These are phyloP conservation scores for Biscogniauxia mediterranea DNA, from an alignment of 2,329 filamentous ascomycete species.

Conservation along the genomic window DNA sequence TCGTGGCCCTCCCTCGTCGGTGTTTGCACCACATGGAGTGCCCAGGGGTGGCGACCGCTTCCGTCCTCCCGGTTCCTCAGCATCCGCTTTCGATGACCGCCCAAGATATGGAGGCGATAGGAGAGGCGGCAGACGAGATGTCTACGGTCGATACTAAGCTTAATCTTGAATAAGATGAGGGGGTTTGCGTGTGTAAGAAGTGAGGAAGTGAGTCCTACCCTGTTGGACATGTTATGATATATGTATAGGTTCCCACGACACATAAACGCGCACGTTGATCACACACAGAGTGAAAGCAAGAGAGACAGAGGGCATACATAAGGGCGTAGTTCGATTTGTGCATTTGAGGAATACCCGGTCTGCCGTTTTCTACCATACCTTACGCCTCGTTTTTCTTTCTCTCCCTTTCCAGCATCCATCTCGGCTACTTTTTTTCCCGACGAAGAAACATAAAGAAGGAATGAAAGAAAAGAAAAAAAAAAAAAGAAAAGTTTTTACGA, in stretches of 20 bases:
- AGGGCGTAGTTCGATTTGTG: neutral
- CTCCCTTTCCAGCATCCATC: neutral
- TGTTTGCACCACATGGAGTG: constrained; percentile 30
- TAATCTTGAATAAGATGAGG: neutral
- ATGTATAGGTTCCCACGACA: neutral
- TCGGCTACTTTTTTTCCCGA: no score
- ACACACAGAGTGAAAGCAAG: neutral
- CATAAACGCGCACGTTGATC: neutral
- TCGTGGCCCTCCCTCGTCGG: constrained; percentile 26
- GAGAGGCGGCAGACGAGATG: constrained; percentile 16
- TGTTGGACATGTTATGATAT: neutral
- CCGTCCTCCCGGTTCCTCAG: constrained; percentile 23
- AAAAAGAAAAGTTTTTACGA: neutral
- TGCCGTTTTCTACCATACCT: neutral
- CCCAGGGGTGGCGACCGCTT: constrained; percentile 35
- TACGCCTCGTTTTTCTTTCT: neutral
- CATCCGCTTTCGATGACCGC: constrained; percentile 23
- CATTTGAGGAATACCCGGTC: neutral
- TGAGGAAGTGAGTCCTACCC: neutral
- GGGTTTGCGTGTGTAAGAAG: neutral
- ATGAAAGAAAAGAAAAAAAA: no score
- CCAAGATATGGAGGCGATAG: constrained; percentile 20
- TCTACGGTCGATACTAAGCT: constrained; percentile 7
- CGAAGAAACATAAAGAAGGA: no score
- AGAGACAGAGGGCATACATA: neutral